Evolutionary conservation across 192 early-diverging fungal species (phyloP).

Genomic region (Coemansia sp.): DNA sequence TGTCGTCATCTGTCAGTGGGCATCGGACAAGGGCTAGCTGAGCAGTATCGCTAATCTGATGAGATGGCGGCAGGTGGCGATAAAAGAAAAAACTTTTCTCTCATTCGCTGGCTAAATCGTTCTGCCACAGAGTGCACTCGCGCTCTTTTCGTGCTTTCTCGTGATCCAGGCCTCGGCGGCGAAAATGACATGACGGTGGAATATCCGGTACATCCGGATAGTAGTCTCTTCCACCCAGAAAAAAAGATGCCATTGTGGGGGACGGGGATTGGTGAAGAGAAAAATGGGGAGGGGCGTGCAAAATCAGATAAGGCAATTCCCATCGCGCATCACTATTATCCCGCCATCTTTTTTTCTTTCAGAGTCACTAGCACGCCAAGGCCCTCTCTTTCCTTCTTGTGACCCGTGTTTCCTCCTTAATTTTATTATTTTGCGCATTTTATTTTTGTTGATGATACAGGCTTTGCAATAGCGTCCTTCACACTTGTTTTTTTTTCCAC

Average conservation of each 20-base stretch:
- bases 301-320: conserved; percentile 8
- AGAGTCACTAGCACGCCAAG: background rate
- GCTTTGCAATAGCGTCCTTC: background rate
- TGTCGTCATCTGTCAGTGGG: background rate
- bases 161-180: background rate
- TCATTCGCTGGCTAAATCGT: background rate
- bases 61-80: background rate
- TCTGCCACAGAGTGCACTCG: background rate
- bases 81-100: background rate
- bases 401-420: background rate
- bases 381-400: background rate
- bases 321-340: background rate
- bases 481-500: background rate
- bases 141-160: background rate
- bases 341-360: background rate
- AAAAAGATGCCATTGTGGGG: background rate
- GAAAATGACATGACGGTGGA: background rate
- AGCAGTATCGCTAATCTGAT: background rate
- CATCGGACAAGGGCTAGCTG: background rate
- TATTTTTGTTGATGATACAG: background rate
- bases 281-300: background rate
- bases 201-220: background rate
- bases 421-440: background rate
- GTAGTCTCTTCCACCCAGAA: background rate
- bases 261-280: background rate